phyloP scores from a whole-genome alignment of 257 asterid genomes.

The Voacanga thouarsii region DNA sequence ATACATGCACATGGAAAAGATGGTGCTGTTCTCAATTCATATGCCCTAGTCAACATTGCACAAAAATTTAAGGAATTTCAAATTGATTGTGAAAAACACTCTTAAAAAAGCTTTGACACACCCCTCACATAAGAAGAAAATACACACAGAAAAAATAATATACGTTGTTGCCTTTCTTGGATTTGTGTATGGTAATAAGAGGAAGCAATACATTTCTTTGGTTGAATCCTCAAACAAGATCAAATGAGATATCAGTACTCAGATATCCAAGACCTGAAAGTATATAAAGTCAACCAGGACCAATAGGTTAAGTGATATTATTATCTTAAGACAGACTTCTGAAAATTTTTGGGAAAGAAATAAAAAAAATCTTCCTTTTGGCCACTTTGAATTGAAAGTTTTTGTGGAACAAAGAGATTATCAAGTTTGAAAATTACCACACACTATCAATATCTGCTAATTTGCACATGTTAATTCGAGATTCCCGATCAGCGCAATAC shows the following conservation, averaged over 20 bases:
- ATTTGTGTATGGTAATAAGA: neutral
- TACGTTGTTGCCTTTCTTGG: neutral
- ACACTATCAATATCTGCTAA: conserved; percentile 24
- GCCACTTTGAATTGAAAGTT: neutral
- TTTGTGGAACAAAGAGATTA: neutral
- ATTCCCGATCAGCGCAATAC: conserved; percentile 30
- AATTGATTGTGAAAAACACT: neutral
- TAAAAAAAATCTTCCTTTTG: neutral
- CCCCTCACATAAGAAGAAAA: neutral
- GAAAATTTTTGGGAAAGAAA: neutral
- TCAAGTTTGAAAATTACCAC: conserved; percentile 27
- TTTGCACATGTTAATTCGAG: conserved; percentile 29
- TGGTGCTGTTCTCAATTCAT: neutral
- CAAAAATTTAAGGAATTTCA: neutral
- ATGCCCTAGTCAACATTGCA: neutral
- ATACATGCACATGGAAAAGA: neutral
- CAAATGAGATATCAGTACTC: neutral
- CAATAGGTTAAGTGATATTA: neutral
- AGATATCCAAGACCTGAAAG: neutral
- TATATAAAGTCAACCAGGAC: neutral
- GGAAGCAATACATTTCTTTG: neutral
- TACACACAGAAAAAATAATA: too few relatives aligned
- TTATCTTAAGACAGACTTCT: neutral
- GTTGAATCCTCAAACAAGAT: neutral
- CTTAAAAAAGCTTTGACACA: neutral